Evolutionary conservation across 202 grass and related monocot species (phyloP).

Genomic region (Digitaria exilis): DNA sequence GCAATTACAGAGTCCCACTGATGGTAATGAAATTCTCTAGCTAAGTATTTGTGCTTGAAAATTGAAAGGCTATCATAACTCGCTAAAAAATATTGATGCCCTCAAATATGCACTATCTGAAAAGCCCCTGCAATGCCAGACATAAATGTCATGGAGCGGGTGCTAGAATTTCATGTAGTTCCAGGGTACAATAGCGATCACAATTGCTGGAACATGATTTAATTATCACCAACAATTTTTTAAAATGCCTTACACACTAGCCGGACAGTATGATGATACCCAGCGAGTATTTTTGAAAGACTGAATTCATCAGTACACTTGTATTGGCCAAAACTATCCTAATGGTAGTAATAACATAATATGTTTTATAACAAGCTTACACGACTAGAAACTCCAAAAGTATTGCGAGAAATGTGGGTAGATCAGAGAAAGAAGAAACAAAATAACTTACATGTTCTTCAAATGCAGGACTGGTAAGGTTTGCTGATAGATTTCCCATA

Average conservation of each 20-base stretch:
- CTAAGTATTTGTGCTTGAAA: neutral
- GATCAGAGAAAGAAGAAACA: constrained; percentile 19
- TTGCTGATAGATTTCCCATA: constrained; percentile 94
- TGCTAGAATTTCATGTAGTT: neutral
- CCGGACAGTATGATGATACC: neutral
- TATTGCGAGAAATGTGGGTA: constrained; percentile 5
- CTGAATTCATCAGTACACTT: neutral
- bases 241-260: neutral
- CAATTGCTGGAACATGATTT: neutral
- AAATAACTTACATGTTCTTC: constrained; percentile 86
- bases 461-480: constrained; percentile 85
- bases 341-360: neutral
- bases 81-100: neutral
- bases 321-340: neutral
- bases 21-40: neutral
- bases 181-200: neutral
- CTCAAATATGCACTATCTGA: neutral
- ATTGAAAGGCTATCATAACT: neutral
- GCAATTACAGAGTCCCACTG: neutral
- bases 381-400: constrained; percentile 22
- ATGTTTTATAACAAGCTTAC: neutral
- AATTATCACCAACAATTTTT: neutral
- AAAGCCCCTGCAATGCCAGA: neutral
- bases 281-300: constrained; percentile 1
- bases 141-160: constrained; percentile 9